Conservation (phyloP, 1,284 basidiomycete species). For the Hypsizygus ulmarius region DNA sequence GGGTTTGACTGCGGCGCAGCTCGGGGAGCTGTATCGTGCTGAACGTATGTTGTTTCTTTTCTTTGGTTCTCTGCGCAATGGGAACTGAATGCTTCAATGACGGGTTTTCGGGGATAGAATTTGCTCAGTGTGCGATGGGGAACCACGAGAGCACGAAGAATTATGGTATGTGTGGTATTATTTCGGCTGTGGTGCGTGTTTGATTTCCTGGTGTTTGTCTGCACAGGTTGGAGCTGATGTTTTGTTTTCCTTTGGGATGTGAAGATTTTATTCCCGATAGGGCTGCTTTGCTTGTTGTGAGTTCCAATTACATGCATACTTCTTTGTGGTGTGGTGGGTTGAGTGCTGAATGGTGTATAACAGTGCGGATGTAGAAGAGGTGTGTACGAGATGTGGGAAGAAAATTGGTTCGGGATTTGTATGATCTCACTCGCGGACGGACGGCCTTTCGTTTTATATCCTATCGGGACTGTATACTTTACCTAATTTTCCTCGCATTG, state of each 20-base stretch:
- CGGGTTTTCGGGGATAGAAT: slow-evolving; percentile 21
- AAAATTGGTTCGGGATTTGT: background rate
- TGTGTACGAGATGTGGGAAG: slow-evolving; percentile 31
- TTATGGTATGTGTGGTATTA: slow-evolving; percentile 35
- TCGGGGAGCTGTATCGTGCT: slow-evolving; percentile 18
- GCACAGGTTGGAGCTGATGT: no score
- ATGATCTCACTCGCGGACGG: no score
- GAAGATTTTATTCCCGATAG: slow-evolving; percentile 31
- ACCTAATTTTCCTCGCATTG: background rate
- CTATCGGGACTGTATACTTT: background rate
- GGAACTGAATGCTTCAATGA: no score
- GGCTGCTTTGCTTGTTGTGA: slow-evolving; percentile 31
- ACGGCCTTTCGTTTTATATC: background rate
- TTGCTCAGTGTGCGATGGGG: slow-evolving; percentile 32
- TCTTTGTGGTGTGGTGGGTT: background rate
- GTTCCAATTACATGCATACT: slow-evolving; percentile 10
- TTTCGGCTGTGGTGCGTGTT: slow-evolving; percentile 29
- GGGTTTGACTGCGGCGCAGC: slow-evolving; percentile 7
- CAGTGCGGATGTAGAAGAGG: slow-evolving; percentile 31
- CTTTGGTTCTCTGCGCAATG: background rate
- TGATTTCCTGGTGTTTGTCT: background rate
- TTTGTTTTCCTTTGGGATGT: background rate
- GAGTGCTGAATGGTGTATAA: background rate
- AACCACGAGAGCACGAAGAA: slow-evolving; percentile 28
- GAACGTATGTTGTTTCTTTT: slow-evolving; percentile 13